A percentile compares a stretch with the other conserved stretches of the same genome.
Conservation (phyloP, 495 filamentous ascomycete species). For the Hypoxylon crocopeplum region DNA sequence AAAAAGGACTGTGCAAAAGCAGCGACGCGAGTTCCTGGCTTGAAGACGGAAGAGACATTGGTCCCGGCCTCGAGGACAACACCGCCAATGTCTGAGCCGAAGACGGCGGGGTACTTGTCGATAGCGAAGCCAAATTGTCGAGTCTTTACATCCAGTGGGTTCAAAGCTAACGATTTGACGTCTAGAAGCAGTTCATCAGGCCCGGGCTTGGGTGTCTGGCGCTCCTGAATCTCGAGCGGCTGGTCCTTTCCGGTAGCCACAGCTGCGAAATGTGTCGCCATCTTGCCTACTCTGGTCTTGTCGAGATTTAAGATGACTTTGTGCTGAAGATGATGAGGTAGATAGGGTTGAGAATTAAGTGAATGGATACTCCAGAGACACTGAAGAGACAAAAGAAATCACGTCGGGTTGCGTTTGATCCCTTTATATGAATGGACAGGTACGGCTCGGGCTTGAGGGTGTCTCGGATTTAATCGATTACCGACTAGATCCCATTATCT, state of each 20-base stretch:
- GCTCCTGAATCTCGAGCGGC: slow-evolving; percentile 44
- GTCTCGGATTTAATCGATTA: slow-evolving; percentile 15
- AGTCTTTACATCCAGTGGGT: slow-evolving; percentile 52
- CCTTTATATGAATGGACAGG: not conserved
- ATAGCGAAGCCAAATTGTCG: slow-evolving; percentile 51
- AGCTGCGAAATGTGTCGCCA: slow-evolving; percentile 53
- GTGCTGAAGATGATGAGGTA: no score
- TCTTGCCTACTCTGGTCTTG: no score
- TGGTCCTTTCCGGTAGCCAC: slow-evolving; percentile 42
- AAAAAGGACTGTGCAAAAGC: slow-evolving; percentile 51
- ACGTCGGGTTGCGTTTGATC: not conserved
- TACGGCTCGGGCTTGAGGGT: slow-evolving; percentile 1
- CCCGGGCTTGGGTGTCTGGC: slow-evolving; percentile 52
- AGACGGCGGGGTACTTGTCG: slow-evolving; percentile 46
- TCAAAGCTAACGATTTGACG: slow-evolving; percentile 58
- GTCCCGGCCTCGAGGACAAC: slow-evolving; percentile 47
- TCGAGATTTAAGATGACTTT: no score
- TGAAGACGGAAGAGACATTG: slow-evolving; percentile 40
- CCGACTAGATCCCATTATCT: no score
- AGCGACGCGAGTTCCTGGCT: slow-evolving; percentile 49
- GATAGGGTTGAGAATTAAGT: no score
- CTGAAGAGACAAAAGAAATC: not conserved
- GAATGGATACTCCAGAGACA: no score
- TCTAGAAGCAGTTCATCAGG: slow-evolving; percentile 57
- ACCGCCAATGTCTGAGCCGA: slow-evolving; percentile 53